Base-by-base conservation (phyloP, 2,329 filamentous ascomycete genomes). In the Lasiodiplodia sp. region DNA sequence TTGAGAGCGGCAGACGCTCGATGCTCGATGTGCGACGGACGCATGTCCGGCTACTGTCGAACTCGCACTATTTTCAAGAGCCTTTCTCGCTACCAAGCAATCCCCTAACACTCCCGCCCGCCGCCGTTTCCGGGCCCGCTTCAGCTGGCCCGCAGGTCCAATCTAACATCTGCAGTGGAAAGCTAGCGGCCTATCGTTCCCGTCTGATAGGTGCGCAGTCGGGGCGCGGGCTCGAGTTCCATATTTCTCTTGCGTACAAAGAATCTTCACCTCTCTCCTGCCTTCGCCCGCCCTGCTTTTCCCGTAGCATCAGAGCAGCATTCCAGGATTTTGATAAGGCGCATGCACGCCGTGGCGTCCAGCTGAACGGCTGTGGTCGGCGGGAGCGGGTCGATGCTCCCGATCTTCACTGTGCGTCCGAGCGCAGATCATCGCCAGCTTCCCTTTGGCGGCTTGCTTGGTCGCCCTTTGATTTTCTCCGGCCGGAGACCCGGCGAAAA, bases 101-200 rank as follows among this genome's bases (percentile, higher is more conserved):
- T 63, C 23, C 25, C 31, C 25, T 49, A 10, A 25, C 3, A 11
- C 47, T 64, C 60, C 60, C 60, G 60, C 23, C 44, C 60, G 44
- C 60, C 44, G 60, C 60, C 60, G 60, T 64, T 64, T 64, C 37
- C 60, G 60, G 31, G 60, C 47, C 60, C 58, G 58, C 44, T 12
- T 10, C 28, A 51, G 18, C 56, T 57, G 14, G 12, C 16, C 12
- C 25, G 11, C 52, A 23, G 55, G 40, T 40, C 55, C 14, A n/a
- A 63, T 63, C 58, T 11, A 49, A 23, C 16, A 16, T 8, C 23
- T 4, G 21, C 40, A 51, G 11, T 40, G 25, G 58, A 18, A 63
- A n/a, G 40, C 60, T 38, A 64, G 21, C 60, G 60, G n/a, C 28
- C 60, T 34, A 38, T 38, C 40, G 44, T 14, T n/a, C n/a, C 58